A percentile compares a stretch with the other conserved stretches of the same genome.
phyloP scores from a whole-genome alignment of 2,329 filamentous ascomycete genomes.

The Ceratocystis eucalypticola region DNA sequence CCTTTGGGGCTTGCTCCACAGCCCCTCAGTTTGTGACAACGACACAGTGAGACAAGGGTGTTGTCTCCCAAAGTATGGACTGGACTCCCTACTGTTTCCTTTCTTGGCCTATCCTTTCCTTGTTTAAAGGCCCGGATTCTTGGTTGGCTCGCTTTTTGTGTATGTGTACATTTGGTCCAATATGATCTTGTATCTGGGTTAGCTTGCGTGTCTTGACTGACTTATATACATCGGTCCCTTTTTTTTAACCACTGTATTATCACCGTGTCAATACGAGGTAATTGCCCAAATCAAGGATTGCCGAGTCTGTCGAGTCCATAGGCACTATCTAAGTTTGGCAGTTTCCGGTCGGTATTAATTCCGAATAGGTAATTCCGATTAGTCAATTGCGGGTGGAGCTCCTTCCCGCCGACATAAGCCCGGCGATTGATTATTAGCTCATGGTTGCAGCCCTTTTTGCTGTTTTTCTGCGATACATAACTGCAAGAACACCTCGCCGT shows the following conservation, averaged over 20 bases:
- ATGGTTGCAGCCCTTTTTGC: too few relatives aligned
- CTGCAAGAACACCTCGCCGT: too few relatives aligned
- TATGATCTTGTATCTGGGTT: too few relatives aligned
- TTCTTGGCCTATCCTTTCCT: too few relatives aligned
- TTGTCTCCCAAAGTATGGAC: neutral
- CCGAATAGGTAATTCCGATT: neutral
- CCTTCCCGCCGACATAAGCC: conserved; percentile 2
- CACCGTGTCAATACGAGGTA: neutral
- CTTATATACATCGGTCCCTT: neutral
- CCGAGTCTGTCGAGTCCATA: neutral
- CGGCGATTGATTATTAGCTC: neutral
- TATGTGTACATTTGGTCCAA: too few relatives aligned
- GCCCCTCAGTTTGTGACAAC: neutral
- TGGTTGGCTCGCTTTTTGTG: neutral
- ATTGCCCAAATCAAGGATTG: neutral
- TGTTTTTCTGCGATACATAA: too few relatives aligned
- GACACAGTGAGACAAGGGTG: neutral
- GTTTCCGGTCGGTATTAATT: neutral
- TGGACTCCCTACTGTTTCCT: neutral
- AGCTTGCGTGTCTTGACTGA: too few relatives aligned
- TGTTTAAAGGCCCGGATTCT: too few relatives aligned
- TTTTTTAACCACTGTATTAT: too few relatives aligned
- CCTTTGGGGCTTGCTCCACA: neutral
- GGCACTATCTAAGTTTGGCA: neutral
- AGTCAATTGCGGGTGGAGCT: neutral